Evolutionary conservation across 75 land plant species (phyloP).

Genomic region (Picea glauca): DNA sequence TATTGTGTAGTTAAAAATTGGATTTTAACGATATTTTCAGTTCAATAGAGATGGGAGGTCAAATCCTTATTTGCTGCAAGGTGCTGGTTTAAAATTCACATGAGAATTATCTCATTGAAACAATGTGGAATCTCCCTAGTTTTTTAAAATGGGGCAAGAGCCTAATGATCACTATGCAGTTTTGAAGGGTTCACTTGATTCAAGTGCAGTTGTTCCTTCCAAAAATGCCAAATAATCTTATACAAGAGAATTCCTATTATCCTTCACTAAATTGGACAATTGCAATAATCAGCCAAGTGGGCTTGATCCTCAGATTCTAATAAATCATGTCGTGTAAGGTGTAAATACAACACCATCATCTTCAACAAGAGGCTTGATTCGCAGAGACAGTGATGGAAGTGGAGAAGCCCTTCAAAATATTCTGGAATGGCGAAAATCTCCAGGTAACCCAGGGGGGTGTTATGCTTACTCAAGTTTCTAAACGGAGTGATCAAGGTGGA

Average conservation of each 20-base stretch:
- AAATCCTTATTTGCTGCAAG: too few species aligned
- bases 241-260: conserved; percentile 63
- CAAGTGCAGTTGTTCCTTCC: too few species aligned
- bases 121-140: too few species aligned
- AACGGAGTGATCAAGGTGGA: conserved; percentile 37
- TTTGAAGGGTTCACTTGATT: too few species aligned
- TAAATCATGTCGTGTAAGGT: not conserved
- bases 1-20: too few species aligned
- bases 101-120: too few species aligned
- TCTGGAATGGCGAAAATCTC: conserved; percentile 34
- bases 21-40: too few species aligned
- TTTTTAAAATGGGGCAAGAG: too few species aligned
- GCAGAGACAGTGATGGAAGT: conserved; percentile 24
- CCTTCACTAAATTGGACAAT: conserved; percentile 50
- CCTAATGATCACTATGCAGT: too few species aligned
- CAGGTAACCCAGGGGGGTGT: conserved; percentile 27
- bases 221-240: conserved; percentile 27
- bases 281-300: conserved; percentile 66
- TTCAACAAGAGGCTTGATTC: conserved; percentile 16
- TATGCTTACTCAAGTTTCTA: conserved; percentile 20
- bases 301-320: conserved; percentile 42
- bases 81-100: too few species aligned
- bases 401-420: conserved; percentile 21
- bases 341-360: conserved; percentile 11
- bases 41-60: too few species aligned